Evolutionary conservation across 2,329 filamentous ascomycete species (phyloP).

Genomic region (Epichloe coenophiala): DNA sequence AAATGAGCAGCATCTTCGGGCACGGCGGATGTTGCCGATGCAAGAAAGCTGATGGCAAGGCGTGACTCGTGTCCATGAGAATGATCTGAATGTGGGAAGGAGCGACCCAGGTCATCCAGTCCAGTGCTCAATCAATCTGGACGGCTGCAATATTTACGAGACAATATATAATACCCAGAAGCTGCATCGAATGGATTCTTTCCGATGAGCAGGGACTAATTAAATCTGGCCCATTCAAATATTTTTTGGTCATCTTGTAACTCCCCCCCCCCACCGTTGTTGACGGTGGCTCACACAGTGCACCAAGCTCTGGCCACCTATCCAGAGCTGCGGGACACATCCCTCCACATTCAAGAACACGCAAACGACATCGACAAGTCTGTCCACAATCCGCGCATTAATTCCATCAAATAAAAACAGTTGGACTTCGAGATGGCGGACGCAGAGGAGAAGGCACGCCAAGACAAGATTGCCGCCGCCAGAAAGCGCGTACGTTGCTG

Average conservation of each 20-base stretch:
- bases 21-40: background rate
- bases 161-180: too few relatives aligned
- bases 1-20: background rate
- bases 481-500: slow-evolving; percentile 59
- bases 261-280: too few relatives aligned
- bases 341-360: background rate
- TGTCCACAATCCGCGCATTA: background rate
- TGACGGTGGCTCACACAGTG: background rate
- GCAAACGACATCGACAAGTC: background rate
- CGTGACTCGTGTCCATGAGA: background rate
- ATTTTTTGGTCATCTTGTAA: too few relatives aligned
- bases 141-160: too few relatives aligned
- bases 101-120: background rate
- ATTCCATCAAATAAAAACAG: background rate
- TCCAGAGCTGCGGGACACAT: background rate
- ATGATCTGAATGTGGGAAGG: background rate
- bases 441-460: slow-evolving; percentile 74
- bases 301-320: slow-evolving; percentile 5
- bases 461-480: slow-evolving; percentile 85
- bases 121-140: too few relatives aligned
- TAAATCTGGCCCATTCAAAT: too few relatives aligned
- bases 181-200: too few relatives aligned
- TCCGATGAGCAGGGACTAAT: too few relatives aligned
- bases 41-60: background rate
- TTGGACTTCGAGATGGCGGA: slow-evolving; percentile 52